Base-by-base conservation (phyloP, 805 yeast genomes). In the Nakazawaea sp. region DNA sequence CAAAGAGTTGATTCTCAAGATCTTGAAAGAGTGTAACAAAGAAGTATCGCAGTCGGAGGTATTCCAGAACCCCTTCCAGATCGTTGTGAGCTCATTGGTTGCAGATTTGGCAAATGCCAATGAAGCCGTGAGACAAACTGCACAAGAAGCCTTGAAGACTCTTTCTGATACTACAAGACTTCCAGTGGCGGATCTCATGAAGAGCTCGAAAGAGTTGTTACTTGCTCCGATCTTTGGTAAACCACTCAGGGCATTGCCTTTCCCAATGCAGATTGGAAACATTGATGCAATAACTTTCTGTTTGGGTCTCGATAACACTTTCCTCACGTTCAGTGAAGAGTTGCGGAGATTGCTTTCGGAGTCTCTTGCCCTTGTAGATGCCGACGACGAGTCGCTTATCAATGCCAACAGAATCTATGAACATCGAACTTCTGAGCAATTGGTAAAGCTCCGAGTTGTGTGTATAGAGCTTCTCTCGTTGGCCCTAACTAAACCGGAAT, bases 231-330 rank as follows among this genome's bases (percentile, higher is more conserved):
- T 92, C 17, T 94, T 92, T 64, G 96, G 96, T 3, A 92, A 92
- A 53, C 99, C 99, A 0, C 61, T 92, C 41, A 70, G 99, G 45
- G 99, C 99, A 0, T 67, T 92, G 43, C 98, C 99, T 0, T 92
- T 94, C 62, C 92, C 96, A 4, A 92, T 90, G 96, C 98, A 94
- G 61, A 92, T 92, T 40, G 98, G 98, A 26, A 89, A 92, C 55
- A 89, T 92, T 43, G 97, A 92, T 58, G 97, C 97, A 1, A 85
- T 92, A n/a, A 80, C 95, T 0, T 94, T 80, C 57, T 90, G 97
- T 52, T 62, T 92, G 41, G 77, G 81, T 1, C 65, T 90, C 33
- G 92, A 86, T 10, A 73, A 82, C 44, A 71, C 96, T 0, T 88
- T 90, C 47, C 62, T 90, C 45, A 80, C 81, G 8, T 90, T 87